phyloP scores from a whole-genome alignment of 2,329 filamentous ascomycete genomes.

The Rachicladosporium sp. region DNA sequence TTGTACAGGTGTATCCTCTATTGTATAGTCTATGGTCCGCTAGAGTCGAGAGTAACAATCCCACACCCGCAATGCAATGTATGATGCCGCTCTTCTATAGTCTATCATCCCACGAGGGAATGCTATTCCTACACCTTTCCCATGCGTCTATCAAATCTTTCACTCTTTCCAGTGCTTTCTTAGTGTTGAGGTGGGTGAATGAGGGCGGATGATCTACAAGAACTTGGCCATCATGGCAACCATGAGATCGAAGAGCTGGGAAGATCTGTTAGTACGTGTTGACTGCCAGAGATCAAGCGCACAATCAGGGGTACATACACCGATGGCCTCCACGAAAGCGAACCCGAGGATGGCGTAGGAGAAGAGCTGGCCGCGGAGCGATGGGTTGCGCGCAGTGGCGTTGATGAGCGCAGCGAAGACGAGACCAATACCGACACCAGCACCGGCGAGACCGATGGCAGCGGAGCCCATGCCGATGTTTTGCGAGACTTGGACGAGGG shows the following conservation, averaged over 20 bases:
- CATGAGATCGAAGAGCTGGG: conserved; percentile 66
- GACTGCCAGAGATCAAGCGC: conserved; percentile 1
- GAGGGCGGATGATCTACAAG: conserved; percentile 18
- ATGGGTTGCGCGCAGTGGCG: conserved; percentile 84
- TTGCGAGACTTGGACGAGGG: conserved; percentile 82
- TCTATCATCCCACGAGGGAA: no score
- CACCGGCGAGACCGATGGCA: conserved; percentile 84
- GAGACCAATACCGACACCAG: conserved; percentile 87
- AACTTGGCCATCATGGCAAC: conserved; percentile 82
- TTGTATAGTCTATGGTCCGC: no score
- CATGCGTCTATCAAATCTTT: no score
- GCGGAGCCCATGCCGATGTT: conserved; percentile 82
- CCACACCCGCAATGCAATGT: no score
- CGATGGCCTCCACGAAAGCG: conserved; percentile 86
- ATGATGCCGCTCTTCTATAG: no score
- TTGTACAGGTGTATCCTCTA: no score
- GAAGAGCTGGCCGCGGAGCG: conserved; percentile 90
- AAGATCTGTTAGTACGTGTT: conserved; percentile 4
- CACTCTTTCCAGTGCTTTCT: no score
- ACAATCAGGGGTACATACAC: conserved; percentile 28
- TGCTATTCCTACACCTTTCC: no score
- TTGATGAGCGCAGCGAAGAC: conserved; percentile 80
- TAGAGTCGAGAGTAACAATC: no score
- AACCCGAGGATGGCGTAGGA: conserved; percentile 92
- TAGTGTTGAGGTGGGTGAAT: no score